Conservation (phyloP, 2,329 filamentous ascomycete species). For the Plenodomus biglobosus region DNA sequence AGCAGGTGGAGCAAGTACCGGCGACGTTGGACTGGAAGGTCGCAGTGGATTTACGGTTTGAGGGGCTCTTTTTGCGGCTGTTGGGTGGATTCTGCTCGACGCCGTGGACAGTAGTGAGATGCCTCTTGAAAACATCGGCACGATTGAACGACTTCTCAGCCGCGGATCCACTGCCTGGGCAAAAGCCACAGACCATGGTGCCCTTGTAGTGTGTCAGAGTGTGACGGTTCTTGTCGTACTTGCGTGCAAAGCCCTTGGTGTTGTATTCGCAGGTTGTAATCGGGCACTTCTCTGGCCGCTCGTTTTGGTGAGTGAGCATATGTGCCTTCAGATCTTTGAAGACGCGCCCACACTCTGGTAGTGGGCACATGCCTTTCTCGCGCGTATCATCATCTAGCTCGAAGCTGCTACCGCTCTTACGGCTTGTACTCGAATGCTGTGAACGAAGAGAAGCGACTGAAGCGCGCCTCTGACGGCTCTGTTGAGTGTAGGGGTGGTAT, state of each 20-base stretch:
- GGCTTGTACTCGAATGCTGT: conserved; percentile 61
- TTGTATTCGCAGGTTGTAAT: conserved; percentile 92
- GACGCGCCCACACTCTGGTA: conserved; percentile 78
- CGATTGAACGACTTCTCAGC: conserved; percentile 95
- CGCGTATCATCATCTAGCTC: conserved; percentile 53
- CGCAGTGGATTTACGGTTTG: conserved; percentile 65
- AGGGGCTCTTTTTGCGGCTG: conserved; percentile 72
- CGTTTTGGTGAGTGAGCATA: conserved; percentile 89
- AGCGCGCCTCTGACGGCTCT: conserved; percentile 58
- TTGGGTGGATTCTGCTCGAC: conserved; percentile 93
- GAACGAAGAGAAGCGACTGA: conserved; percentile 74
- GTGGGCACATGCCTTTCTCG: conserved; percentile 73
- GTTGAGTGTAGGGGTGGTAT: conserved; percentile 57
- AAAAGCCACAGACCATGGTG: conserved; percentile 96
- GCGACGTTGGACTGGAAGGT: conserved; percentile 67
- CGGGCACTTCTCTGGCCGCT: conserved; percentile 91
- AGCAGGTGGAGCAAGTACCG: conserved; percentile 91
- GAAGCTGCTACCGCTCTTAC: conserved; percentile 46
- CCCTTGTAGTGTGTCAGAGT: conserved; percentile 96
- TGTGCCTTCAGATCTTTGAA: conserved; percentile 94
- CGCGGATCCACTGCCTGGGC: conserved; percentile 81
- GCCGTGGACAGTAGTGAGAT: conserved; percentile 84
- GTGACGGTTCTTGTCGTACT: conserved; percentile 96
- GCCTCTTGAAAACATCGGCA: conserved; percentile 93
- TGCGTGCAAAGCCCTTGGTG: conserved; percentile 86